Evolutionary conservation across 1,284 basidiomycete genomes (phyloP), one percentile per base, ranked within the genome.

Genomic region (Psilocybe mexicana): DNA sequence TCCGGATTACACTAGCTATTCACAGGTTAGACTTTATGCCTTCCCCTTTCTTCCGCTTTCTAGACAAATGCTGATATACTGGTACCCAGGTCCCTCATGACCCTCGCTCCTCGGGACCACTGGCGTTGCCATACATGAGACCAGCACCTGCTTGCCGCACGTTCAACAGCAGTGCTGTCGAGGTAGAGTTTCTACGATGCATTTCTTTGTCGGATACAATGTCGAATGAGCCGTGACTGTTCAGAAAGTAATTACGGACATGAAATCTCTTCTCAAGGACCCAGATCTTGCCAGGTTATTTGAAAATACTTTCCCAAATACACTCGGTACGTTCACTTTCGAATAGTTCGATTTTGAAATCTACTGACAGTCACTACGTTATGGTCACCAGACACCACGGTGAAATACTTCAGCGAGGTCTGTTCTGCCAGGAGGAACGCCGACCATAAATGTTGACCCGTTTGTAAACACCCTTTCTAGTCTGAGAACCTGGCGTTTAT

Each of bases 251-350:
- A 86, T 90, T 44, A 65, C 63, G 28, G 85, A 90, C 65, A 87
- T 91, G 87, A 90, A 83, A 46, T 70, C 74, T 24, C 78, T 85
- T 48, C 71, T 91, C 43, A 88, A 84, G 67, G 87, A 91, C 67
- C 86, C 88, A 0, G 88, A 91, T 65, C 64, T 91, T 55, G 89
- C 88, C 18, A 79, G 86, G 55, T 67, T 91, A 30, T 91, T 91
- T 62, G 88, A 90, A 69, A 91, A 91, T 59, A 85, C 88, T 0
- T 90, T 90, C 66, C 88, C 88, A 1, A 89, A 88, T 63, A 91
- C 89, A 0, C 76, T 91, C 36, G 88, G 88, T 87, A 64, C 55
- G 72, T 61, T 42, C n/a, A 24, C 7, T 43, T 12, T 38, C 2
- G 30, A 33, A 33, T 28, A 26, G 47, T 42, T 23, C 42, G 23